phyloP scores from a whole-genome alignment of 495 filamentous ascomycete genomes.

The Tuber indicum region DNA sequence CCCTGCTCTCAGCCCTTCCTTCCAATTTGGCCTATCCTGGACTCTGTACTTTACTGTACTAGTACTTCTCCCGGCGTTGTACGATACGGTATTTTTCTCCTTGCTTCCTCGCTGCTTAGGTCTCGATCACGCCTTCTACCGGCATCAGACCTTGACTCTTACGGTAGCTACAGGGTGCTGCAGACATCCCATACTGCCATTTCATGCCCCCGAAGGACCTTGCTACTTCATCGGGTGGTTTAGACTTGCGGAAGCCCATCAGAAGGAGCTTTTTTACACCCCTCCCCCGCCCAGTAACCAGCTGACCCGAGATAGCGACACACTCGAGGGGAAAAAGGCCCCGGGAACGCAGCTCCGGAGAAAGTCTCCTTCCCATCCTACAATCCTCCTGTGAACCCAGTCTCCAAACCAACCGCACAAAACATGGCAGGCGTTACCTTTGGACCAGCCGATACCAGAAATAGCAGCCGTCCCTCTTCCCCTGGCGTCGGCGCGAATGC shows the following conservation, averaged over 20 bases:
- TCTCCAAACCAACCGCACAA: background rate
- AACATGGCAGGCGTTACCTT: background rate
- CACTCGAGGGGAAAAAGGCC: background rate
- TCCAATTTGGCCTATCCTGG: background rate
- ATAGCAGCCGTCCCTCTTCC: background rate
- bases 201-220: background rate
- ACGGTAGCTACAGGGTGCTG: background rate
- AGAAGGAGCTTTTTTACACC: background rate
- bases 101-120: background rate
- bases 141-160: background rate
- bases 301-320: background rate
- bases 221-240: background rate
- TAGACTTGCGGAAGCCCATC: background rate
- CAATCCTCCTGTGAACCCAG: background rate
- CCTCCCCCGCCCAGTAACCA: conserved; percentile 1
- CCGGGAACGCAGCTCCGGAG: background rate
- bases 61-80: background rate
- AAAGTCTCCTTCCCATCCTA: conserved; percentile 1
- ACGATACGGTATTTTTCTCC: background rate
- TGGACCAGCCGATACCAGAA: background rate
- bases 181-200: background rate
- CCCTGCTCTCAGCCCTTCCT: background rate
- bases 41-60: background rate
- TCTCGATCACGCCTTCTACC: background rate
- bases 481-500: background rate